Evolutionary conservation across 768 basidiomycete species (phyloP), one percentile per base, ranked within the genome.

Genomic region (Tremella yokohamensis): DNA sequence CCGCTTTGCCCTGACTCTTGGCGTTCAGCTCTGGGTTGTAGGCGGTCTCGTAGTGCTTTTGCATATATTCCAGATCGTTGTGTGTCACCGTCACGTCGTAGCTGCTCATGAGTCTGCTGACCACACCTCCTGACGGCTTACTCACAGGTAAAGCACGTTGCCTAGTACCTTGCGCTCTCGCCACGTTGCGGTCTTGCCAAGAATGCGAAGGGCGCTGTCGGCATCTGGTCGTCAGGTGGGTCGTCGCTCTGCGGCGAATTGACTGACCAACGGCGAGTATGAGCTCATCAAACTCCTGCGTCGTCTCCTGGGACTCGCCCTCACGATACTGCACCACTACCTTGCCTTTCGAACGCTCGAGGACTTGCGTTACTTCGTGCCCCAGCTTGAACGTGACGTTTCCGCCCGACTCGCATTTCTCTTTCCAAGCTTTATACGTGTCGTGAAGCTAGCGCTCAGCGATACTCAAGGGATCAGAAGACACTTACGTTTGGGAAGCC

Each of bases 11-110:
- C n/a, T 20, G 19, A 16, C 18, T 19, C 49, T 50, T 29, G 6
- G 49, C 49, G 20, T 50, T 50, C 7, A 50, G 49, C 49, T 50
- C 49, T 8, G 49, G 49, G n/a, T 25, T n/a, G 19, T 50, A 50
- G 3, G 20, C 16, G 4, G 49, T 50, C 26, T 50, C 49, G 49
- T 50, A 50, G 19, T 50, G 49, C 25, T 50, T 50, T n/a, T 50
- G 20, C 49, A 50, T 50, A 18, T 50, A 50, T 3, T n/a, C 19
- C 4, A 50, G 25, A n/a, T 50, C 49, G 8, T 20, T 22, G 49
- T 50, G 49, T 3, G 49, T 50, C 4, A 50, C 25, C 4, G 49
- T 50, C 9, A 50, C 49, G n/a, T 50, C 49, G 49, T 50, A 19
- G 7, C 49, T 50, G 25, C 9, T 19, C 18, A 20, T 50, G 20